These are phyloP conservation scores for Phytophthora tentaculata DNA, from an alignment of 352 stramenopile genomes.

Conservation along the genomic window DNA sequence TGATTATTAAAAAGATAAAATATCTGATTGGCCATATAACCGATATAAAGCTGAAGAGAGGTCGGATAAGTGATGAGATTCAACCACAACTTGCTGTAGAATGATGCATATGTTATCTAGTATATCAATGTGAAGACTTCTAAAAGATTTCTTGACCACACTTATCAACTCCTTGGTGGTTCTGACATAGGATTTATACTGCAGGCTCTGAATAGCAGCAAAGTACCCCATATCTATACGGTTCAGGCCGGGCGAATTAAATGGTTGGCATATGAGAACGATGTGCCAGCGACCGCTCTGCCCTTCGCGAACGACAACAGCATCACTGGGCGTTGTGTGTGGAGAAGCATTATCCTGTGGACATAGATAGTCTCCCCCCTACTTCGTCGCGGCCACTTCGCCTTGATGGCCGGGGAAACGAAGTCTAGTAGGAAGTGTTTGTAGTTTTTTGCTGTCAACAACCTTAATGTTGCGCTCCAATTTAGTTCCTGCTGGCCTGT, in stretches of 20 bases:
- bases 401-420: neutral
- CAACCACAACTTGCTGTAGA: conserved; percentile 5
- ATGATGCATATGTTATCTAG: neutral
- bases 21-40: too few species aligned
- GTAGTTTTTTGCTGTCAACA: neutral
- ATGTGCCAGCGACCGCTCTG: neutral
- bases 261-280: neutral
- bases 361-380: too few species aligned
- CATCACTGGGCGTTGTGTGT: neutral
- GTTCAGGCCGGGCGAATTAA: neutral
- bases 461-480: neutral
- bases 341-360: too few species aligned
- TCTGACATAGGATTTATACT: neutral
- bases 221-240: neutral
- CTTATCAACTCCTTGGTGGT: neutral
- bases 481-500: neutral
- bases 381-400: too few species aligned
- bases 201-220: neutral
- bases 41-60: too few species aligned
- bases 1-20: too few species aligned
- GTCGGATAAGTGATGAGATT: too few species aligned
- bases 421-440: neutral
- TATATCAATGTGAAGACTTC: neutral
- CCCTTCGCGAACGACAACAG: neutral
- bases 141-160: neutral